These are phyloP conservation scores for Naganishia vishniacii DNA, from an alignment of 768 basidiomycete genomes.

Conservation along the genomic window DNA sequence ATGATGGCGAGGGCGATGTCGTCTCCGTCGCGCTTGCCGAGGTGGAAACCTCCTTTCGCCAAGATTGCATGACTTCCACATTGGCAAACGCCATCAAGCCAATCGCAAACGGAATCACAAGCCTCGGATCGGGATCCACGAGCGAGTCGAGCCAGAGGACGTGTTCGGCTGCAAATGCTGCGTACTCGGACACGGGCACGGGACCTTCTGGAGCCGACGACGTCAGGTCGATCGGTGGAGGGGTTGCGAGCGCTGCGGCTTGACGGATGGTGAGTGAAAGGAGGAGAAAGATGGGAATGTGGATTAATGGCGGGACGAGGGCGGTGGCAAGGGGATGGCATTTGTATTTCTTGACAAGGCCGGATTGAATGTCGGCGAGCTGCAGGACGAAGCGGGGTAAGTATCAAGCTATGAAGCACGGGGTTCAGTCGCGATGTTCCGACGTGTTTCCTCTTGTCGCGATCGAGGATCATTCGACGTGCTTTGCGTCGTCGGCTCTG, in stretches of 20 bases:
- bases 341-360: constrained; percentile 32
- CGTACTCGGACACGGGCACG: not conserved
- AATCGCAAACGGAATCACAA: constrained; percentile 43
- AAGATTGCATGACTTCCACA: constrained; percentile 42
- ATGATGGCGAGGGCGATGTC: not conserved
- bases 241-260: constrained; percentile 26
- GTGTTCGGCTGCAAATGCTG: constrained; percentile 32
- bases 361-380: constrained; percentile 38
- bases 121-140: constrained; percentile 42
- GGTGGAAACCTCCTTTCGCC: constrained; percentile 15
- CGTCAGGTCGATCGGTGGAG: constrained; percentile 7
- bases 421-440: too few species aligned
- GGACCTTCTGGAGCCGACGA: constrained; percentile 24
- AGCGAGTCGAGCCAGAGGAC: constrained; percentile 43
- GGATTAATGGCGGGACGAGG: constrained; percentile 43
- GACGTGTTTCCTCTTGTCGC: too few species aligned
- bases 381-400: not conserved
- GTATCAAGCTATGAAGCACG: not conserved
- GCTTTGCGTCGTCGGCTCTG: too few species aligned
- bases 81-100: constrained; percentile 45
- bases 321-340: constrained; percentile 46
- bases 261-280: constrained; percentile 45
- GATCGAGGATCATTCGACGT: too few species aligned
- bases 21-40: not conserved
- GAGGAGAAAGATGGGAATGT: constrained; percentile 48